Conservation (phyloP, 2,329 filamentous ascomycete genomes). For the Arthrobotrys conoides region DNA sequence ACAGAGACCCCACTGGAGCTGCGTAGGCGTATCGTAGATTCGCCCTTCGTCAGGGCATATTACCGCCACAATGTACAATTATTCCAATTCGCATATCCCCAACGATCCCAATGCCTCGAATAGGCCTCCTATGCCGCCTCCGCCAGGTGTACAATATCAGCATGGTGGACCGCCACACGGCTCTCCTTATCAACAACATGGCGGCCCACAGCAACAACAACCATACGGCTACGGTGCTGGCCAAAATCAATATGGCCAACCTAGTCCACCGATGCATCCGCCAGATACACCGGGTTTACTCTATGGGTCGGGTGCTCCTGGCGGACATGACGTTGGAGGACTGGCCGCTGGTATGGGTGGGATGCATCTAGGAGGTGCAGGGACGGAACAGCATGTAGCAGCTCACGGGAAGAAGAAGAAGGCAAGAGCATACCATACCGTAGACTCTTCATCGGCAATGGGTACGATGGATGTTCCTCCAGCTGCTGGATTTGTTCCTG, state of each 20-base stretch:
- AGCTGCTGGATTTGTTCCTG: conserved; percentile 64
- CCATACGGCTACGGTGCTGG: conserved; percentile 33
- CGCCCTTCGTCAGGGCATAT: conserved; percentile 55
- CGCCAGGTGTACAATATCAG: conserved; percentile 66
- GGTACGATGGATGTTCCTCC: conserved; percentile 70
- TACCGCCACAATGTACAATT: conserved; percentile 50
- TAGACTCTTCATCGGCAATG: conserved; percentile 78
- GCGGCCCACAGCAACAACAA: conserved; percentile 46
- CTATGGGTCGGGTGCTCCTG: conserved; percentile 43
- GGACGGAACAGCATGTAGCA: conserved; percentile 68
- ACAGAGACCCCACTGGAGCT: conserved; percentile 25
- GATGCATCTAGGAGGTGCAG: conserved; percentile 73
- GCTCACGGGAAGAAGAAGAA: conserved; percentile 83
- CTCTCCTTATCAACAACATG: conserved; percentile 61
- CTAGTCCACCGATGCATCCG: conserved; percentile 65
- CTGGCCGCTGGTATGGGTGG: conserved; percentile 67
- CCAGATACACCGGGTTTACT: conserved; percentile 61
- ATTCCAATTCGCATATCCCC: conserved; percentile 50
- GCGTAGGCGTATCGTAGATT: conserved; percentile 34
- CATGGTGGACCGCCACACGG: conserved; percentile 62
- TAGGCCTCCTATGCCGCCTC: conserved; percentile 67
- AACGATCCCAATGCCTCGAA: conserved; percentile 61
- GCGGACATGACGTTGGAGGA: conserved; percentile 62
- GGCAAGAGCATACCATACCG: conserved; percentile 89
- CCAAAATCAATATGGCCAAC: conserved; percentile 49